These are phyloP conservation scores for Solanum clarkiae DNA, from an alignment of 257 asterid species.

Conservation along the genomic window DNA sequence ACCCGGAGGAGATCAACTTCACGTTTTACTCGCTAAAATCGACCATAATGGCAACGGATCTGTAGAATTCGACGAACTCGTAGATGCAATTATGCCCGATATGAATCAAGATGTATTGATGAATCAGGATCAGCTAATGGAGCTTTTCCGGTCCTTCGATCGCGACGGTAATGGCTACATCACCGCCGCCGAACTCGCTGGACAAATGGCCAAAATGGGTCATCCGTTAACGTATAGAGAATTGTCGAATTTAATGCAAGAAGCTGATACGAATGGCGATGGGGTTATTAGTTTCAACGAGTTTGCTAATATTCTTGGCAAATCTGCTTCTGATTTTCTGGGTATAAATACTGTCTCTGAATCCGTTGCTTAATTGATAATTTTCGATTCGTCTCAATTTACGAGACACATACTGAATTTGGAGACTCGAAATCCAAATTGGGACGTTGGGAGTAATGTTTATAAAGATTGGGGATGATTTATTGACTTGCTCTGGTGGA, in stretches of 20 bases:
- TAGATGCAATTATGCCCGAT: conserved; percentile 36
- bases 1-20: conserved; percentile 34
- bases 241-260: conserved; percentile 29
- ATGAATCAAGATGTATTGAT: conserved; percentile 26
- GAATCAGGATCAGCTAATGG: conserved; percentile 43
- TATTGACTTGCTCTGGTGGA: neutral
- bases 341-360: conserved; percentile 18
- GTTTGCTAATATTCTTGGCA: conserved; percentile 35
- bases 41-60: conserved; percentile 47
- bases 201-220: conserved; percentile 50
- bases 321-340: conserved; percentile 37
- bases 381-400: neutral
- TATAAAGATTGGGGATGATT: neutral
- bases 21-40: conserved; percentile 21
- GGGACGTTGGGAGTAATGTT: neutral
- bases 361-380: neutral
- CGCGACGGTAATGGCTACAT: conserved; percentile 45
- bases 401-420: neutral
- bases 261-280: conserved; percentile 51
- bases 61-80: conserved; percentile 40
- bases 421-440: no score
- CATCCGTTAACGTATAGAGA: conserved; percentile 34
- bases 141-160: conserved; percentile 40
- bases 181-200: conserved; percentile 43
- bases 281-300: conserved; percentile 52